Evolutionary conservation across 148 eudicot genomes (phyloP).

Genomic region (Pouteria glomerata): DNA sequence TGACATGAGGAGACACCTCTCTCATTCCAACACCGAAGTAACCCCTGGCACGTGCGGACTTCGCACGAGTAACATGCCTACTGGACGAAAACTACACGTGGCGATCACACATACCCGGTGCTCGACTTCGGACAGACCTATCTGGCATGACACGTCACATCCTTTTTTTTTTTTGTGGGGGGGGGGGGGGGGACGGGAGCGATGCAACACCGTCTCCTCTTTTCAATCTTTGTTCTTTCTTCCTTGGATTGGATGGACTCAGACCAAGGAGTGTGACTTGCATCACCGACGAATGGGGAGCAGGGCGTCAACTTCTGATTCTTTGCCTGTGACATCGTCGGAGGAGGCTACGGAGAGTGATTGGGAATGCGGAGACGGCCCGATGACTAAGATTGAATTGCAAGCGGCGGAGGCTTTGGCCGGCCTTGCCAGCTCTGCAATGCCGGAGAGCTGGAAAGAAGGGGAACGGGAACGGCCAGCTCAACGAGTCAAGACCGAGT

Average conservation of each 20-base stretch:
- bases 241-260: background rate
- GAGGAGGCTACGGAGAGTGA: background rate
- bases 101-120: background rate
- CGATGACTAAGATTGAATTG: slow-evolving; percentile 5
- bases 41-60: background rate
- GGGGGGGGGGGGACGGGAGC: too few relatives aligned
- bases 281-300: background rate
- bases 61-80: background rate
- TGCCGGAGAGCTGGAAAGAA: background rate
- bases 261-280: too few relatives aligned
- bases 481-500: background rate
- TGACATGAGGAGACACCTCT: too few relatives aligned
- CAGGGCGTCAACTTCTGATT: background rate
- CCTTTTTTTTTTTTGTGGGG: too few relatives aligned
- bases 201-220: background rate
- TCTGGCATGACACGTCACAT: slow-evolving; percentile 17
- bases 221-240: background rate
- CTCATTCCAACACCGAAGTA: too few relatives aligned
- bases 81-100: slow-evolving; percentile 6
- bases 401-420: slow-evolving; percentile 27
- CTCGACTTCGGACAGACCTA: background rate
- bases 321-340: background rate
- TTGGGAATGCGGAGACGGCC: background rate
- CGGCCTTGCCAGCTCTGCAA: slow-evolving; percentile 2
- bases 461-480: background rate